Percentiles rank a stretch among this genome's conserved stretches.
Conservation (phyloP, 495 filamentous ascomycete genomes). For the Penicillium egyptiacum region DNA sequence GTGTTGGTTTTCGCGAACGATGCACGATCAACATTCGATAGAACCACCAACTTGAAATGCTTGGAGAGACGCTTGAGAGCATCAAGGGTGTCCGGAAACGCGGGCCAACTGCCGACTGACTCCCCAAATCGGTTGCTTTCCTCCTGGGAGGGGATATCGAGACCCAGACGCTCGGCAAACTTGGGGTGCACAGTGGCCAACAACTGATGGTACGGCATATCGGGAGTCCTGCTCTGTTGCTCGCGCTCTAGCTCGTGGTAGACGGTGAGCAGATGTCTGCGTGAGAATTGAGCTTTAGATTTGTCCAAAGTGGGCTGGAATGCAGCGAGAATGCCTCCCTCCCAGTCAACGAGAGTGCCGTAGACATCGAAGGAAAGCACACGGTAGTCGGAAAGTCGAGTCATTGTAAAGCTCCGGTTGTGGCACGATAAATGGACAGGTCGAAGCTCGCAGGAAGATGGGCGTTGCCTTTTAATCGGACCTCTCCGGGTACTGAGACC, state of each 20-base stretch:
- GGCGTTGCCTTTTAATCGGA: neutral
- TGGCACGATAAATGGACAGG: neutral
- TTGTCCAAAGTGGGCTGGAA: constrained; percentile 45
- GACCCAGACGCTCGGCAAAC: constrained; percentile 44
- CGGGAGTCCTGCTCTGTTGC: constrained; percentile 51
- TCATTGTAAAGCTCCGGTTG: constrained; percentile 24
- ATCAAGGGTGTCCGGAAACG: constrained; percentile 64
- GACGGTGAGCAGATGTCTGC: constrained; percentile 37
- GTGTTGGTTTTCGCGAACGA: constrained; percentile 58
- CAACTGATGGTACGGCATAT: constrained; percentile 57
- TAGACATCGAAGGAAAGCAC: constrained; percentile 77
- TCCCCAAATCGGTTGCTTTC: constrained; percentile 47
- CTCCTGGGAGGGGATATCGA: constrained; percentile 33
- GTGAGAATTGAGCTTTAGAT: constrained; percentile 43
- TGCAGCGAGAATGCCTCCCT: constrained; percentile 45
- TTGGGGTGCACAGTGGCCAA: constrained; percentile 50
- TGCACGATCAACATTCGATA: constrained; percentile 69
- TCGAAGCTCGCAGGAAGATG: neutral
- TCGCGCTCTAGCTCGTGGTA: constrained; percentile 45
- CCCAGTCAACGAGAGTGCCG: constrained; percentile 80
- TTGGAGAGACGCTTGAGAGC: constrained; percentile 56
- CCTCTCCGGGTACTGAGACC: neutral
- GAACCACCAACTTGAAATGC: constrained; percentile 66
- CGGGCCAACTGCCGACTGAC: constrained; percentile 58
- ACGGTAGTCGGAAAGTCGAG: constrained; percentile 42